Conservation (phyloP, 257 asterid genomes). For the Solanum microdontum region DNA sequence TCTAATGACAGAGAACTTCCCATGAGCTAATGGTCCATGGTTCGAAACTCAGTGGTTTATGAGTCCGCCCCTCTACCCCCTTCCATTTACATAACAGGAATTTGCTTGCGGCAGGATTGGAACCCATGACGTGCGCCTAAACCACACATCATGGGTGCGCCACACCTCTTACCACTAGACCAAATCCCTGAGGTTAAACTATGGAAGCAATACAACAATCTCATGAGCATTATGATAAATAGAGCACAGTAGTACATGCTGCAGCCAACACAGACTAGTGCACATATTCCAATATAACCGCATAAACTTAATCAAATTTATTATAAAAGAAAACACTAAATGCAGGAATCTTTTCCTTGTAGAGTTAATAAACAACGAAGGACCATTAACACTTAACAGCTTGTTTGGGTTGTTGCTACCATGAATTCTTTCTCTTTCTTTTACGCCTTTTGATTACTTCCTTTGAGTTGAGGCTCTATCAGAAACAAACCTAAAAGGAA, state of each 20-base stretch:
- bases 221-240: neutral
- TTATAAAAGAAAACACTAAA: neutral
- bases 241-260: neutral
- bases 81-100: neutral
- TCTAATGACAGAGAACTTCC: neutral
- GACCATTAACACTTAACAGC: neutral
- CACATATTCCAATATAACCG: neutral
- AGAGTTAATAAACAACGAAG: neutral
- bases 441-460: neutral
- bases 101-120: neutral
- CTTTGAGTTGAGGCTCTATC: neutral
- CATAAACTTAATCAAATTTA: neutral
- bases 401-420: neutral
- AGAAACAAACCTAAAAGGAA: neutral
- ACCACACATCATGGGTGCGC: neutral
- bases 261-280: neutral
- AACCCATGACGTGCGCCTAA: neutral
- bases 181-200: neutral
- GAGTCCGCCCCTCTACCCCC: neutral
- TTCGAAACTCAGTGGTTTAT: neutral
- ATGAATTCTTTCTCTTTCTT: neutral
- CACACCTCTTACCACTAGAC: neutral
- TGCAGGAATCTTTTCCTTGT: neutral
- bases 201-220: neutral
- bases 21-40: neutral